Evolutionary conservation across 192 early-diverging fungal species (phyloP).

Genomic region (Cetraspora pellucida): DNA sequence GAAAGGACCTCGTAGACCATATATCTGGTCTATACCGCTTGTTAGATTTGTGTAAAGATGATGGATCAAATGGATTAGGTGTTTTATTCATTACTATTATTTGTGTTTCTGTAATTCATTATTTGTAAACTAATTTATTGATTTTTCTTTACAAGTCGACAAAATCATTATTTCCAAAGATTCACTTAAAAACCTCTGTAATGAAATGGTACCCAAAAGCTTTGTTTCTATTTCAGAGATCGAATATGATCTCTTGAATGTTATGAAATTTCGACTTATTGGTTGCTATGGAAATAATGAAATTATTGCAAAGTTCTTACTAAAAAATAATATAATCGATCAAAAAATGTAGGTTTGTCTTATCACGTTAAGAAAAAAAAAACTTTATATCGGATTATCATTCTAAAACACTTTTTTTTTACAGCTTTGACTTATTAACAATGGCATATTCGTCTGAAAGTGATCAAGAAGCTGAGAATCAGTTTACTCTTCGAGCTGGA

Average conservation of each 20-base stretch:
- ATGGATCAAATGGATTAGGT: no score
- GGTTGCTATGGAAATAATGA: constrained; percentile 12
- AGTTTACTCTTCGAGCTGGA: not conserved
- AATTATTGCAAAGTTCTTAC: not conserved
- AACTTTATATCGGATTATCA: not conserved
- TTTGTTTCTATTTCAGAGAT: constrained; percentile 23
- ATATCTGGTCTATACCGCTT: no score
- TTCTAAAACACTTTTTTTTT: not conserved
- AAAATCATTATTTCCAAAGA: constrained; percentile 20
- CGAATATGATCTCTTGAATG: not conserved
- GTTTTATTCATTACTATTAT: no score
- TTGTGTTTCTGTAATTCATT: no score
- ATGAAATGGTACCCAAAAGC: not conserved
- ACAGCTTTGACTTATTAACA: not conserved
- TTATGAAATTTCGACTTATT: constrained; percentile 2
- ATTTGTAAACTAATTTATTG: no score
- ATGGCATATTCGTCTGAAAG: not conserved
- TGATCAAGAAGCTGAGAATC: not conserved
- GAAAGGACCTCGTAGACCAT: no score
- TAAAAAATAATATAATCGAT: not conserved
- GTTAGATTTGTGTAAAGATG: no score
- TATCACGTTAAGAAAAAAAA: not conserved
- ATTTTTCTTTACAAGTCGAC: not conserved
- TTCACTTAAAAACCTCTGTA: constrained; percentile 4
- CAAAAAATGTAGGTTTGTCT: not conserved